These are phyloP conservation scores for Boletus eberwhitei DNA, from an alignment of 768 basidiomycete genomes.

Conservation along the genomic window DNA sequence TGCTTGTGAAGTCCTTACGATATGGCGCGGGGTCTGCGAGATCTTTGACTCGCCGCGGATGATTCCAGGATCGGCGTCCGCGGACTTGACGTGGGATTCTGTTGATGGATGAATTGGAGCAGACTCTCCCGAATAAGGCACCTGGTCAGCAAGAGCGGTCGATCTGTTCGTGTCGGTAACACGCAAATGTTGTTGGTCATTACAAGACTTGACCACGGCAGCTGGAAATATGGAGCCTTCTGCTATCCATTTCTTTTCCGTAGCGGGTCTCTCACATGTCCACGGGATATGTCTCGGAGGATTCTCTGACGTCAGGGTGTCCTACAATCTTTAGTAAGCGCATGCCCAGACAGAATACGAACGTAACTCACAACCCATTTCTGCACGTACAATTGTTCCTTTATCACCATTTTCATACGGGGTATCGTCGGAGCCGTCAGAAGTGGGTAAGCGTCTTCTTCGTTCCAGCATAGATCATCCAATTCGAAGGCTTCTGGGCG, in stretches of 20 bases:
- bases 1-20: conserved; percentile 1
- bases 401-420: conserved; percentile 35
- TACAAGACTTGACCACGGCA: conserved; percentile 5
- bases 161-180: neutral
- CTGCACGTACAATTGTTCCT: conserved; percentile 33
- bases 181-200: conserved; percentile 1
- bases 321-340: conserved; percentile 16
- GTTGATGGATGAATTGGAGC: neutral
- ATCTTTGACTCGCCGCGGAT: conserved; percentile 6
- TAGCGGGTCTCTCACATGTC: conserved; percentile 21
- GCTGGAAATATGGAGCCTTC: conserved; percentile 31
- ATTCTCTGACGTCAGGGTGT: conserved; percentile 14
- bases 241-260: conserved; percentile 27
- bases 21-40: neutral
- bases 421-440: conserved; percentile 34
- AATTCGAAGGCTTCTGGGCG: conserved; percentile 19
- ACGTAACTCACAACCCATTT: conserved; percentile 33
- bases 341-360: neutral
- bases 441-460: conserved; percentile 13
- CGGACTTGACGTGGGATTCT: conserved; percentile 7
- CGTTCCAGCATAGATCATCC: conserved; percentile 18
- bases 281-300: conserved; percentile 32
- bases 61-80: conserved; percentile 3
- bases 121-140: conserved; percentile 2
- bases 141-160: neutral